A percentile compares a stretch with the other conserved stretches of the same genome.
These are phyloP conservation scores for Cryomyces antarcticus DNA, from an alignment of 495 filamentous ascomycete species.

Conservation along the genomic window DNA sequence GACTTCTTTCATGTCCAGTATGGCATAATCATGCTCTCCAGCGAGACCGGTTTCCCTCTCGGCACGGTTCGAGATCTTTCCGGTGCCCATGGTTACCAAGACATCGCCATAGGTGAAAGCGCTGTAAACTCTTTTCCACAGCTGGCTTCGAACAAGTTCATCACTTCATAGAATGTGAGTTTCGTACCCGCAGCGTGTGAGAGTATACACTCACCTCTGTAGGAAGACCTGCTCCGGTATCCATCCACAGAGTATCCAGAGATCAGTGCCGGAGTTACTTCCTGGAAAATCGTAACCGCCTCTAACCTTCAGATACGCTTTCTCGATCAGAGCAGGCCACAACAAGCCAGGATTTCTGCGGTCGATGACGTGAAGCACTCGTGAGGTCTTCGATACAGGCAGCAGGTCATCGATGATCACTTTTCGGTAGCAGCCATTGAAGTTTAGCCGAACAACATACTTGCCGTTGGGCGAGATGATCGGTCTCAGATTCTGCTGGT, in stretches of 20 bases:
- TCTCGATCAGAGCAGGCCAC: constrained; percentile 91
- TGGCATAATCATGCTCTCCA: constrained; percentile 83
- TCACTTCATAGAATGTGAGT: constrained; percentile 23
- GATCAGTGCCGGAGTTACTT: constrained; percentile 90
- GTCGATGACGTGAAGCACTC: constrained; percentile 73
- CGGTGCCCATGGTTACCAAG: constrained; percentile 76
- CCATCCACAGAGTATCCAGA: constrained; percentile 85
- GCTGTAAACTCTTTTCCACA: constrained; percentile 61
- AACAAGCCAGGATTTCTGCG: constrained; percentile 53
- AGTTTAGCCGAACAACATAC: constrained; percentile 79
- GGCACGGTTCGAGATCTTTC: constrained; percentile 48
- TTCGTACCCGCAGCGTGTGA: too few species aligned
- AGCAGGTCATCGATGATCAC: constrained; percentile 86
- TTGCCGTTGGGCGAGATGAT: constrained; percentile 55
- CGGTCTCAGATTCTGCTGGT: constrained; percentile 32
- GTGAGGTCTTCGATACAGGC: constrained; percentile 50
- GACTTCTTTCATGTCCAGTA: constrained; percentile 55
- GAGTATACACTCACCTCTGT: constrained; percentile 30
- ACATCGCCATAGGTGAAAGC: constrained; percentile 65
- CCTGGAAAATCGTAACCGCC: constrained; percentile 97
- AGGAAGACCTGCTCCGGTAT: constrained; percentile 90
- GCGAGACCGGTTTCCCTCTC: constrained; percentile 65
- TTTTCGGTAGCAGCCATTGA: constrained; percentile 81
- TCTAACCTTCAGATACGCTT: constrained; percentile 90
- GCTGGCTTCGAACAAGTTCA: constrained; percentile 47